A percentile compares a stretch with the other conserved stretches of the same genome.
These are phyloP conservation scores for Microthyrium microscopicum DNA, from an alignment of 2,329 filamentous ascomycete species.

Conservation along the genomic window DNA sequence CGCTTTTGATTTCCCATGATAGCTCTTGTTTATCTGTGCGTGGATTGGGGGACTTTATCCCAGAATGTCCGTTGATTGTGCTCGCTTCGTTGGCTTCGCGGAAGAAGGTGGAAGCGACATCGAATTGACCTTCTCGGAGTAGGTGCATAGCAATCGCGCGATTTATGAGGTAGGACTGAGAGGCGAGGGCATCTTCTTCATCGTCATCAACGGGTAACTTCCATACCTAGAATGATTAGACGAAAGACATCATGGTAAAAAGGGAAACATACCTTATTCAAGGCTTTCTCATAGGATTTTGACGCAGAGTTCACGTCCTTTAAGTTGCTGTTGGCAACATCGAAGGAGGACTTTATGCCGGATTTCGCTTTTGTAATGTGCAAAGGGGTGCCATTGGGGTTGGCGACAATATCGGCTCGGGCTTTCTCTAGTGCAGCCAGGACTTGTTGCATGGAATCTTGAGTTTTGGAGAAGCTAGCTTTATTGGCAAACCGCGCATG, in stretches of 20 bases:
- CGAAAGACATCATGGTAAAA: no score
- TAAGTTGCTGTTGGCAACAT: conserved; percentile 62
- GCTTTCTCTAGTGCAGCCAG: conserved; percentile 62
- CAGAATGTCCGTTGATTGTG: no score
- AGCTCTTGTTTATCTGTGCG: not conserved
- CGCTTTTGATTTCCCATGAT: conserved; percentile 7
- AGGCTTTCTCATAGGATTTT: conserved; percentile 66
- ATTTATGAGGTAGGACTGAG: conserved; percentile 65
- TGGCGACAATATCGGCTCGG: conserved; percentile 53
- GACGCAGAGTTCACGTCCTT: conserved; percentile 71
- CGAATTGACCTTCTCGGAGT: conserved; percentile 83
- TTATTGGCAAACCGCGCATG: conserved; percentile 54
- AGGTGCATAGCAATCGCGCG: conserved; percentile 93
- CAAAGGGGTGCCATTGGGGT: conserved; percentile 28
- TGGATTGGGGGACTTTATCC: conserved; percentile 2
- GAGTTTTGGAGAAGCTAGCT: conserved; percentile 51
- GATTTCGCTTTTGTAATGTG: conserved; percentile 7
- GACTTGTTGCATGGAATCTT: conserved; percentile 67
- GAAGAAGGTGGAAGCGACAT: conserved; percentile 72
- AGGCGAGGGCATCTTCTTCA: conserved; percentile 64
- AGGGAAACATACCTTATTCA: conserved; percentile 58
- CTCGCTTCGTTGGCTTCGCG: conserved; percentile 45
- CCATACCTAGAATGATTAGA: no score
- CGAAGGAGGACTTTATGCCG: conserved; percentile 40
- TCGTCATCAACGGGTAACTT: conserved; percentile 55